phyloP scores from a whole-genome alignment of 768 basidiomycete genomes.

The Boletus subparvulus region DNA sequence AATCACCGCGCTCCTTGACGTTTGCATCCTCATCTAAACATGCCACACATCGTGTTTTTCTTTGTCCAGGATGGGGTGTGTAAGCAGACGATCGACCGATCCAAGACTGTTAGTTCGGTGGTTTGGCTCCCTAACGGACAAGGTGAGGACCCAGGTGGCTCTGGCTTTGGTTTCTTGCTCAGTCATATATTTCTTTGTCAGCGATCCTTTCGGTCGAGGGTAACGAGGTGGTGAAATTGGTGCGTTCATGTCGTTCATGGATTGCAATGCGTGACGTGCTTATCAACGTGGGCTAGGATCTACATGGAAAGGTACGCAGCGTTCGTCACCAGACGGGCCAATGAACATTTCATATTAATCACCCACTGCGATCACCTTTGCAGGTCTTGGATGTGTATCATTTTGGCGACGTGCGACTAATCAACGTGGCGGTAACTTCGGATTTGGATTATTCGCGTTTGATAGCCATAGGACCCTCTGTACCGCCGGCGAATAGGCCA shows the following conservation, averaged over 20 bases:
- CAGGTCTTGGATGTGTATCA: conserved; percentile 42
- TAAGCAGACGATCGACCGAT: conserved; percentile 48
- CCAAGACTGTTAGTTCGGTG: conserved; percentile 43
- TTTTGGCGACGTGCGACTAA: conserved; percentile 44
- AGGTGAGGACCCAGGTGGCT: conserved; percentile 29
- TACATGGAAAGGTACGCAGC: conserved; percentile 37
- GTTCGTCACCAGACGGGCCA: neutral
- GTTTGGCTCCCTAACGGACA: conserved; percentile 50
- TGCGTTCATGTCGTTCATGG: conserved; percentile 16
- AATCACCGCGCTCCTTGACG: neutral
- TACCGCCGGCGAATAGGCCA: conserved; percentile 40
- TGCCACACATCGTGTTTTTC: neutral
- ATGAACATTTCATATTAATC: neutral
- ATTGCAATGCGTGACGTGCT: neutral
- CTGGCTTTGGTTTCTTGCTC: neutral
- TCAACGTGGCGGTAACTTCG: conserved; percentile 50
- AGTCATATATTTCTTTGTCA: conserved; percentile 8
- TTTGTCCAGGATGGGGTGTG: conserved; percentile 47
- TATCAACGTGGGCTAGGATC: conserved; percentile 32
- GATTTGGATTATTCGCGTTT: conserved; percentile 46
- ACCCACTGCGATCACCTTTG: neutral
- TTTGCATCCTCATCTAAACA: neutral
- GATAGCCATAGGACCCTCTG: conserved; percentile 47
- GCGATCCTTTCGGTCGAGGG: conserved; percentile 53
- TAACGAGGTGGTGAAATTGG: conserved; percentile 45